phyloP scores from a whole-genome alignment of 2,329 filamentous ascomycete genomes.

The Calonectria multiphialidica region DNA sequence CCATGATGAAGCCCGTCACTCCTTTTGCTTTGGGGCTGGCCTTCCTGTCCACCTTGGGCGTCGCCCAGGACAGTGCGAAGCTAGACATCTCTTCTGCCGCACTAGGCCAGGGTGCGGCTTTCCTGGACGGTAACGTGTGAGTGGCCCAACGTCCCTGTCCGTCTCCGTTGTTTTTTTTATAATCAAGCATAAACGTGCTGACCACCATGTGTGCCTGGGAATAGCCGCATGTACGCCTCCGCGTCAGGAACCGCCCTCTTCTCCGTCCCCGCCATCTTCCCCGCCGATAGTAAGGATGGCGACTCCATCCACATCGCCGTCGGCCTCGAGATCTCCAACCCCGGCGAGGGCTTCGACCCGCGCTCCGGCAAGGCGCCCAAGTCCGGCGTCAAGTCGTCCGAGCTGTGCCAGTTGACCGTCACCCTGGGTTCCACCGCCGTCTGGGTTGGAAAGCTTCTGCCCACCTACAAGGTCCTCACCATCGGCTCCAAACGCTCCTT shows the following conservation, averaged over 20 bases:
- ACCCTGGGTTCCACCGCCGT: background rate
- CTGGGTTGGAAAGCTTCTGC: conserved; percentile 8
- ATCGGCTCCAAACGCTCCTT: conserved; percentile 3
- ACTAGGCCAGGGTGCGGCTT: background rate
- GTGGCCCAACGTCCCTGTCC: background rate
- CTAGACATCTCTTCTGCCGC: background rate
- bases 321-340: conserved; percentile 8
- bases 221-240: background rate
- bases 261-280: background rate
- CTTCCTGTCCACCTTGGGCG: conserved; percentile 8
- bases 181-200: background rate
- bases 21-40: background rate
- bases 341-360: conserved; percentile 1
- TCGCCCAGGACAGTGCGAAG: background rate
- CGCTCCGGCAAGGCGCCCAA: conserved; percentile 11
- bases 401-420: background rate
- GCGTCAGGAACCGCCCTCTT: background rate
- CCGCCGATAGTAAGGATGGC: background rate
- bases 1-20: background rate
- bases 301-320: conserved; percentile 12
- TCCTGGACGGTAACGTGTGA: background rate
- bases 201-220: background rate
- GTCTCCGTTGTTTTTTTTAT: background rate
- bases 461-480: background rate
- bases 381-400: background rate